Conservation (phyloP, 176 grass and related monocot species). For the Aegilops sharonensis region DNA sequence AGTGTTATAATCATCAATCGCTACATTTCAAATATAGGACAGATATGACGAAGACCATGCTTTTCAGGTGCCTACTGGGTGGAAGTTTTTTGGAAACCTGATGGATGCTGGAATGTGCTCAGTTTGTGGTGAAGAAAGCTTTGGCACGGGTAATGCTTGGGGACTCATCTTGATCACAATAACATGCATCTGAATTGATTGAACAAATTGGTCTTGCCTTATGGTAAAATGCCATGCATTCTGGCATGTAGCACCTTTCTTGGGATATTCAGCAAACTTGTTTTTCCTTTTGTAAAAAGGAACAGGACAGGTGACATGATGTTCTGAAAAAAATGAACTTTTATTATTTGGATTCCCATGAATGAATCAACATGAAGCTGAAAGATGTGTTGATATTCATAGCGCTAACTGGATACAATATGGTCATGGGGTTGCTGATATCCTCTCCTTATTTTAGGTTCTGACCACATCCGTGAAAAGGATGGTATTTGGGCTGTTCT, state of each 20-base stretch:
- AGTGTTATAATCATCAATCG: slow-evolving; percentile 17
- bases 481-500: slow-evolving; percentile 99
- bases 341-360: background rate
- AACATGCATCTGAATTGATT: background rate
- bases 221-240: slow-evolving; percentile 2
- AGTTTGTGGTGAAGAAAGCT: slow-evolving; percentile 99
- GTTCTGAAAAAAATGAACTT: background rate
- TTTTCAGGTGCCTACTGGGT: slow-evolving; percentile 96
- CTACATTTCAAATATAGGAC: background rate
- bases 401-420: background rate
- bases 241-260: background rate
- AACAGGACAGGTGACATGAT: background rate
- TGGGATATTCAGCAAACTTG: background rate
- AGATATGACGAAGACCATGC: slow-evolving; percentile 34
- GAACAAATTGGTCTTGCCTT: background rate
- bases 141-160: slow-evolving; percentile 83
- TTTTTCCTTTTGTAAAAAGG: background rate
- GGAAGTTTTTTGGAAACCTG: slow-evolving; percentile 99
- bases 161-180: background rate
- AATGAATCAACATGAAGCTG: background rate
- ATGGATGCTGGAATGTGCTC: slow-evolving; percentile 99
- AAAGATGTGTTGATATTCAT: background rate
- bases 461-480: slow-evolving; percentile 99
- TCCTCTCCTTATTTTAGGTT: slow-evolving; percentile 51
- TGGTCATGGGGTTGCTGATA: background rate